Evolutionary conservation across 331 rosid species (phyloP).

Genomic region (Pyrus hybrid): DNA sequence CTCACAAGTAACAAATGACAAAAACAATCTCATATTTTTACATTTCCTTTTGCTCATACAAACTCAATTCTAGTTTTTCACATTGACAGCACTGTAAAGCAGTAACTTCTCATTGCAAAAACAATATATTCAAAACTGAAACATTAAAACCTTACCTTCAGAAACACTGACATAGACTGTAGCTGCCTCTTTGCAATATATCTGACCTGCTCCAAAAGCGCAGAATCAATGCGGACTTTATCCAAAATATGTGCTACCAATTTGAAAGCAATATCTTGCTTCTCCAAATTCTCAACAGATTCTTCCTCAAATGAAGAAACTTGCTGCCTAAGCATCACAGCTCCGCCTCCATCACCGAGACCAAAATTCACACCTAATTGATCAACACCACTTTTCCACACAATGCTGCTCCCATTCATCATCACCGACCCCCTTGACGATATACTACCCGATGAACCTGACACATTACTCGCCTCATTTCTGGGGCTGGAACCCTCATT

Average conservation of each 20-base stretch:
- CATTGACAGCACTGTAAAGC: not conserved
- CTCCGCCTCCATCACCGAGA: constrained; percentile 51
- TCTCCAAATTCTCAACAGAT: constrained; percentile 78
- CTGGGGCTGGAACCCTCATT: constrained; percentile 51
- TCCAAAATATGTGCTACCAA: constrained; percentile 70
- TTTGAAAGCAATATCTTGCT: constrained; percentile 81
- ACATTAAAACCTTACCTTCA: constrained; percentile 44
- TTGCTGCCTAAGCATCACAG: constrained; percentile 51
- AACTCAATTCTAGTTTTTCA: not conserved
- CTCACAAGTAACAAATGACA: constrained; percentile 13
- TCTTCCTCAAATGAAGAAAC: constrained; percentile 79
- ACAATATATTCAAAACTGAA: not conserved
- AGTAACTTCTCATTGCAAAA: not conserved
- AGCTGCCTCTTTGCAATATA: constrained; percentile 76
- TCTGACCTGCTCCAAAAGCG: constrained; percentile 73
- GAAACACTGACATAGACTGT: constrained; percentile 67
- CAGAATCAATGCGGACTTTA: constrained; percentile 42
- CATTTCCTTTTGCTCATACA: not conserved
- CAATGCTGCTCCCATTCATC: constrained; percentile 56
- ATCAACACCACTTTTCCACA: constrained; percentile 64
- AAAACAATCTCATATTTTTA: constrained; percentile 16
- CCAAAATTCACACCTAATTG: constrained; percentile 57
- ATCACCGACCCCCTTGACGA: constrained; percentile 48
- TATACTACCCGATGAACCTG: constrained; percentile 54
- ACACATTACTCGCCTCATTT: constrained; percentile 51